These are phyloP conservation scores for Ustulina deusta DNA, from an alignment of 2,329 filamentous ascomycete genomes.

Conservation along the genomic window DNA sequence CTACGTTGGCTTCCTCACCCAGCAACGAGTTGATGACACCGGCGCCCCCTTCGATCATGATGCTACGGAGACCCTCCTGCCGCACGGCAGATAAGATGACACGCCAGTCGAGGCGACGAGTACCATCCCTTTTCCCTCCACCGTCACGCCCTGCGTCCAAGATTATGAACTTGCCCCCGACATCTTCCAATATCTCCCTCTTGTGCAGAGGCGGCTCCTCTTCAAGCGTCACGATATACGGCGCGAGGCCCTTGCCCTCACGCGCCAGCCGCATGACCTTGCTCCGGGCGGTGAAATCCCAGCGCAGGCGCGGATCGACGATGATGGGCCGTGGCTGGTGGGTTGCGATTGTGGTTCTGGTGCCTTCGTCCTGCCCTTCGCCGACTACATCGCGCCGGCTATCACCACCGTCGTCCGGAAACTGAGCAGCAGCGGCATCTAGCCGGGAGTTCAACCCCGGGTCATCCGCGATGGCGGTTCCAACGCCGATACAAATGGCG, in stretches of 20 bases:
- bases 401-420: conserved; percentile 32
- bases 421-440: conserved; percentile 57
- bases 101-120: conserved; percentile 70
- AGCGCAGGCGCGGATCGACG: conserved; percentile 82
- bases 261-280: conserved; percentile 75
- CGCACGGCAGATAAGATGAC: conserved; percentile 70
- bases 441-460: conserved; percentile 87
- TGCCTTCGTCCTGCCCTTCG: conserved; percentile 46
- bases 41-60: conserved; percentile 94
- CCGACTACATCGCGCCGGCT: not conserved
- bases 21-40: conserved; percentile 85
- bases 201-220: conserved; percentile 60
- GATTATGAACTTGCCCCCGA: conserved; percentile 66
- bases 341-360: conserved; percentile 42
- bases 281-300: conserved; percentile 70
- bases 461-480: conserved; percentile 86
- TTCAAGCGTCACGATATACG: conserved; percentile 74
- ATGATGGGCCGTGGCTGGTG: conserved; percentile 84
- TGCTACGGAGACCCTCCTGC: conserved; percentile 73
- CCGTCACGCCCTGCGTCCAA: conserved; percentile 46
- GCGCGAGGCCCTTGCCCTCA: conserved; percentile 75
- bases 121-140: conserved; percentile 51
- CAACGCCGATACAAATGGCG: conserved; percentile 86
- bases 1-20: conserved; percentile 67
- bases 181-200: conserved; percentile 56